Percentiles rank a stretch among this genome's conserved stretches.
Conservation (phyloP, 106 monocot species). For the Allium sativum region DNA sequence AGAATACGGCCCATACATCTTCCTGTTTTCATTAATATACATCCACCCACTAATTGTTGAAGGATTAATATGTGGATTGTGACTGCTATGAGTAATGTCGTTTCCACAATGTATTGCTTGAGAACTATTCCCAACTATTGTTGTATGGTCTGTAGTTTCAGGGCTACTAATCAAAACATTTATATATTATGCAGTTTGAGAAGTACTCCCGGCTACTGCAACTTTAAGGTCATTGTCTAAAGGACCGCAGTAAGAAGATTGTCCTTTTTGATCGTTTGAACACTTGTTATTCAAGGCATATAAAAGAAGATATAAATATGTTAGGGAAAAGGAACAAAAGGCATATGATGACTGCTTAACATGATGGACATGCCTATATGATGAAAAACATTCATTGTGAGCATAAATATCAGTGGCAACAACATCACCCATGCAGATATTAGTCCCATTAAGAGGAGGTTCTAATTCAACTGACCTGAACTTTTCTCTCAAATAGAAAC, state of each 20-base stretch:
- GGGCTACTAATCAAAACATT: not conserved
- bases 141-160: conserved; percentile 11
- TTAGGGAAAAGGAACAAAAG: not conserved
- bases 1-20: conserved; percentile 62
- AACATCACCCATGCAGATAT: conserved; percentile 1
- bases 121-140: too few relatives aligned
- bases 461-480: not conserved
- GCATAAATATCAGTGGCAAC: conserved; percentile 1
- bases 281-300: conserved; percentile 11
- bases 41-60: conserved; percentile 47
- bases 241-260: conserved; percentile 12
- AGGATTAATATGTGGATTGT: conserved; percentile 16
- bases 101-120: not conserved
- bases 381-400: not conserved
- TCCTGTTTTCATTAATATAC: conserved; percentile 52
- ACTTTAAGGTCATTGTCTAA: conserved; percentile 13
- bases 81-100: conserved; percentile 6
- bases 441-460: not conserved
- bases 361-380: not conserved
- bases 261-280: conserved; percentile 5
- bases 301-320: not conserved
- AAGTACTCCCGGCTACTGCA: conserved; percentile 20
- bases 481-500: not conserved
- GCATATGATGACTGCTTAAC: not conserved
- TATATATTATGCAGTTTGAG: too few relatives aligned